Evolutionary conservation across 345 rosid genomes (phyloP), one percentile per base, ranked within the genome.

Genomic region (Anastatica hierochuntica): DNA sequence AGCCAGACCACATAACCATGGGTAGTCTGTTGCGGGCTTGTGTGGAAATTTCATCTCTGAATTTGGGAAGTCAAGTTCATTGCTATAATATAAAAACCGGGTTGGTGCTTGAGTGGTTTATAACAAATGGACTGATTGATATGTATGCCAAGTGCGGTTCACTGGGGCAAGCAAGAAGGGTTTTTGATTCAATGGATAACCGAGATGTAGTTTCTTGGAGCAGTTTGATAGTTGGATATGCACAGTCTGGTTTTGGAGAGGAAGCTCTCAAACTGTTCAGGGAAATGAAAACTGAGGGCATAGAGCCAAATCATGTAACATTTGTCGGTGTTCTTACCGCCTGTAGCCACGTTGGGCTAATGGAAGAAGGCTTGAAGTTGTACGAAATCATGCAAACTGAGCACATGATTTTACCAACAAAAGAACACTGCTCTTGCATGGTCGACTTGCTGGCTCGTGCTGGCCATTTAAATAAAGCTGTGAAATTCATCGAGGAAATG

Each of bases 391-490:
- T 85, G 95, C 71, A 54, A 67, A 71, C 49, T 2, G 77, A 83
- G 58, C 64, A 68, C 37, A 69, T 74, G 14, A 58, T 85, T 42
- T 38, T 34, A 18, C 78, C 80, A n/a, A 81, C 77, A 14, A 76
- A 60, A 54, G 87, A 79, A 66, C 92, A 79, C 47, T 73, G 74
- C 63, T 72, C 89, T 57, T 85, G 95, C 55, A 62, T 81, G 53
- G 82, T 89, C 44, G 92, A 85, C 67, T 77, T 89, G 39, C 83
- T 83, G 8, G 79, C 85, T 44, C 87, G 92, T 56, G 86, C 92
- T 40, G 95, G 97, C 12, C 69, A 63, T 52, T 58, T 88, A 49
- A 45, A 63, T 9, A 83, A 79, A 70, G 95, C 95, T 23, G 78
- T 74, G 42, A 74, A 52, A 20, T 85, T 85, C 60, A 75, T 85